Conservation (phyloP, 2,329 filamentous ascomycete genomes). For the Phialophora macrospora region DNA sequence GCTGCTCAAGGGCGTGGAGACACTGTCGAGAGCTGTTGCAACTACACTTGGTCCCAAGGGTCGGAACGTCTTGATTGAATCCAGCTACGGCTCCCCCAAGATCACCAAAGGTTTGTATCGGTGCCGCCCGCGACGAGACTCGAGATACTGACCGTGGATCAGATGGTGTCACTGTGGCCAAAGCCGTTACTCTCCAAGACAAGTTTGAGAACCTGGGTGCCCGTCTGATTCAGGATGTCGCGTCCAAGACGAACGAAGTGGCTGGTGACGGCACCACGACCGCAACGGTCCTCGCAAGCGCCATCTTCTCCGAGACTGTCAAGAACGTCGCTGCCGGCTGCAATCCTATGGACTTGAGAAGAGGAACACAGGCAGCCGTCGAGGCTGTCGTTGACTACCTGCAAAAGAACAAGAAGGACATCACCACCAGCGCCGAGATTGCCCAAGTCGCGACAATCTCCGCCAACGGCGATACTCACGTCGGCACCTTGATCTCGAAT, state of each 20-base stretch:
- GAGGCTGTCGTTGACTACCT: conserved; percentile 93
- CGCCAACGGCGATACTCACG: conserved; percentile 94
- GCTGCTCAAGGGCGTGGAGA: conserved; percentile 92
- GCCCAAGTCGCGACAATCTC: conserved; percentile 98
- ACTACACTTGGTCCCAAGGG: conserved; percentile 98
- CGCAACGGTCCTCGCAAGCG: conserved; percentile 92
- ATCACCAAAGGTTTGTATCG: conserved; percentile 90
- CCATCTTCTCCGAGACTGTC: conserved; percentile 99
- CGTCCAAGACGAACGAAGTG: conserved; percentile 98
- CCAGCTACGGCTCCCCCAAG: conserved; percentile 97
- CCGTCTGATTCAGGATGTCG: conserved; percentile 94
- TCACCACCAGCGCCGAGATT: conserved; percentile 96
- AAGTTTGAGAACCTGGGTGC: conserved; percentile 99
- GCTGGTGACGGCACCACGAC: conserved; percentile 99
- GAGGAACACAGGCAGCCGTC: conserved; percentile 95
- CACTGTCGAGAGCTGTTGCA: conserved; percentile 91
- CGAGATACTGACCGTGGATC: conserved; percentile 35
- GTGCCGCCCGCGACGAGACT: not conserved
- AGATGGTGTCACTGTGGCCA: conserved; percentile 90
- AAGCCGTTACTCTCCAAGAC: conserved; percentile 90
- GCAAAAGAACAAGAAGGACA: conserved; percentile 94
- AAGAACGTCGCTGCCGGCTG: conserved; percentile 99
- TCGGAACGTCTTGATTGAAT: conserved; percentile 97
- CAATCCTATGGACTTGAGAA: conserved; percentile 98
- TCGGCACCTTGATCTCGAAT: conserved; percentile 93